phyloP scores from a whole-genome alignment of 108 stramenopile genomes.

The Stephanodiscus triporus region DNA sequence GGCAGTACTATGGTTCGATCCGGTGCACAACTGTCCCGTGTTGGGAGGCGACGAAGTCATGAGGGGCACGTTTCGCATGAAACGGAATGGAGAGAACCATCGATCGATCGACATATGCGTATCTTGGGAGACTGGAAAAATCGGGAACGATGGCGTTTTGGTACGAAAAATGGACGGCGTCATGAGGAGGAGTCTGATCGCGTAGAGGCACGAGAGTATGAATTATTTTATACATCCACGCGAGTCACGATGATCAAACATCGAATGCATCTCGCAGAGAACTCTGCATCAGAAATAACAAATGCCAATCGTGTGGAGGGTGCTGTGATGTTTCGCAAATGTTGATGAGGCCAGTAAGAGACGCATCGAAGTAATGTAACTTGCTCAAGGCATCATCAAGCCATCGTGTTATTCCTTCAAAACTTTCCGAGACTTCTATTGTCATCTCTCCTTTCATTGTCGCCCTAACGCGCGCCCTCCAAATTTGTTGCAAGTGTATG shows the following conservation, averaged over 20 bases:
- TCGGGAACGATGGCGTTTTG: slow-evolving; percentile 14
- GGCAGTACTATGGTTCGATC: slow-evolving; percentile 76
- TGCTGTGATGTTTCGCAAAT: slow-evolving; percentile 16
- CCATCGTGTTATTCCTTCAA: slow-evolving; percentile 8
- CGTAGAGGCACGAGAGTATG: slow-evolving; percentile 9
- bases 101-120: slow-evolving; percentile 58
- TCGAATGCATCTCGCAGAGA: slow-evolving; percentile 17
- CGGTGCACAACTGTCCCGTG: slow-evolving; percentile 46
- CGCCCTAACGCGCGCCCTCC: not conserved
- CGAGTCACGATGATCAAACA: too few species aligned
- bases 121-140: slow-evolving; percentile 48
- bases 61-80: slow-evolving; percentile 52
- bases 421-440: not conserved
- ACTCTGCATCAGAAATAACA: slow-evolving; percentile 17
- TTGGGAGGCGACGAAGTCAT: slow-evolving; percentile 35
- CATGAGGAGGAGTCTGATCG: slow-evolving; percentile 40
- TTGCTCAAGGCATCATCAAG: not conserved
- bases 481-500: slow-evolving; percentile 16
- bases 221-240: not conserved
- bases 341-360: slow-evolving; percentile 23
- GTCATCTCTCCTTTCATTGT: not conserved
- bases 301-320: slow-evolving; percentile 32
- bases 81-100: slow-evolving; percentile 48
- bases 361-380: slow-evolving; percentile 6
- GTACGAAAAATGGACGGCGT: slow-evolving; percentile 33